Evolutionary conservation across 352 stramenopile genomes (phyloP), one percentile per base, ranked within the genome.

Genomic region (Pythium insidiosum): DNA sequence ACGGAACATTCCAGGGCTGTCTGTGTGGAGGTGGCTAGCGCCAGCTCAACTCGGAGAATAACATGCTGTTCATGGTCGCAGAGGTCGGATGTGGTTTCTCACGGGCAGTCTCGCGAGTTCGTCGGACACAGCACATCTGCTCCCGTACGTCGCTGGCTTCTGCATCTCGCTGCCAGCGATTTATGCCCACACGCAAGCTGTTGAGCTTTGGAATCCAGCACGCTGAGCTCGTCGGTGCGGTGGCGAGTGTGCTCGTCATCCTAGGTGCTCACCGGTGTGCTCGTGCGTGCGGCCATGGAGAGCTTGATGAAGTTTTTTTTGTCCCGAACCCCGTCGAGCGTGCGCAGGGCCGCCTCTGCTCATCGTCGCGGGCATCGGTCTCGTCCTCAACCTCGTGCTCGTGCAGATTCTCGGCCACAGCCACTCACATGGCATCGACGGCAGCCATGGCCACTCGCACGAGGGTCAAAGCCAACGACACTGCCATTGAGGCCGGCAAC

Each of bases 11-110:
- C n/a, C n/a, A n/a, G n/a, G n/a, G n/a, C n/a, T n/a, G n/a, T n/a
- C n/a, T n/a, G n/a, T n/a, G n/a, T n/a, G n/a, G n/a, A n/a, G n/a
- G n/a, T n/a, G n/a, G n/a, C n/a, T n/a, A n/a, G n/a, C n/a, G n/a
- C n/a, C n/a, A n/a, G n/a, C n/a, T n/a, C n/a, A n/a, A n/a, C n/a
- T n/a, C n/a, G n/a, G n/a, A n/a, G n/a, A n/a, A n/a, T n/a, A n/a
- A n/a, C n/a, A n/a, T n/a, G n/a, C n/a, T n/a, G n/a, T 99, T 99
- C 67, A 97, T 99, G 74, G 63, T 95, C 23, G 72, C 97, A 13
- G 94, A 99, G 71, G 76, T 98, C 12, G 53, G 95, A 24, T 95
- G 95, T 16, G 96, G 96, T 6, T 88, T 95, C 69, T 97, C 45
- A 78, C 93, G 0, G 90, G 89, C 46, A 97, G 84, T 48, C 68